phyloP scores from a whole-genome alignment of 805 yeast species.

The Starmerella gropengiesseri region DNA sequence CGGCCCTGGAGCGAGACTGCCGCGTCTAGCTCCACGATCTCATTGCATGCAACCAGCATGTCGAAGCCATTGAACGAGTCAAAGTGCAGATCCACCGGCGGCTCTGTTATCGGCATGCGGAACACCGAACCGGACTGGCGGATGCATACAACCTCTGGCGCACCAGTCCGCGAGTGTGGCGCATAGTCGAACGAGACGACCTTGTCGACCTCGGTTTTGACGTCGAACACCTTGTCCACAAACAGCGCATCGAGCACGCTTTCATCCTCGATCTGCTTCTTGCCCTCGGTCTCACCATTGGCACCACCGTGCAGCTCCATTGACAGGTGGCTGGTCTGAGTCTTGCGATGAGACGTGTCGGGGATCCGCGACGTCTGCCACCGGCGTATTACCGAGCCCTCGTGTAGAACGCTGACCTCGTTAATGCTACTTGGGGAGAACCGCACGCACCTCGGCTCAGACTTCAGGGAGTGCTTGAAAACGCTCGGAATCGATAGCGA shows the following conservation, averaged over 20 bases:
- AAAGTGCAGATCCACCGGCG: slow-evolving; percentile 51
- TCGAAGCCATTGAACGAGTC: slow-evolving; percentile 40
- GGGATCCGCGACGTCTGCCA: slow-evolving; percentile 45
- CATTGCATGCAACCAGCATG: slow-evolving; percentile 10
- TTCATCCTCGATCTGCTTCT: background rate
- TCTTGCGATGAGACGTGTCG: background rate
- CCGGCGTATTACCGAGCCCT: slow-evolving; percentile 64
- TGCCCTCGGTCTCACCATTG: background rate
- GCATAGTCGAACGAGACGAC: slow-evolving; percentile 79
- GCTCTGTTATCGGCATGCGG: slow-evolving; percentile 61
- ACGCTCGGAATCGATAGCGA: slow-evolving; percentile 23
- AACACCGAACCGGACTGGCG: slow-evolving; percentile 83
- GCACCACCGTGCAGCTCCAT: slow-evolving; percentile 3
- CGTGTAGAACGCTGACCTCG: slow-evolving; percentile 69
- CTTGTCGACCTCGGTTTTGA: slow-evolving; percentile 63
- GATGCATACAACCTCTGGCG: slow-evolving; percentile 70
- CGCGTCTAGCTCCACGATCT: slow-evolving; percentile 6
- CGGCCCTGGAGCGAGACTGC: background rate
- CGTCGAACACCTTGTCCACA: slow-evolving; percentile 65
- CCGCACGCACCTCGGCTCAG: slow-evolving; percentile 22
- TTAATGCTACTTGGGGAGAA: slow-evolving; percentile 49
- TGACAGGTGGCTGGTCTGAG: slow-evolving; percentile 1
- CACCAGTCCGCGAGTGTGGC: slow-evolving; percentile 39
- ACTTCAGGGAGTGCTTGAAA: slow-evolving; percentile 18
- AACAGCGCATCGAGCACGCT: slow-evolving; percentile 40